phyloP scores from a whole-genome alignment of 2,329 filamentous ascomycete species.

The Ophiostoma sp. region DNA sequence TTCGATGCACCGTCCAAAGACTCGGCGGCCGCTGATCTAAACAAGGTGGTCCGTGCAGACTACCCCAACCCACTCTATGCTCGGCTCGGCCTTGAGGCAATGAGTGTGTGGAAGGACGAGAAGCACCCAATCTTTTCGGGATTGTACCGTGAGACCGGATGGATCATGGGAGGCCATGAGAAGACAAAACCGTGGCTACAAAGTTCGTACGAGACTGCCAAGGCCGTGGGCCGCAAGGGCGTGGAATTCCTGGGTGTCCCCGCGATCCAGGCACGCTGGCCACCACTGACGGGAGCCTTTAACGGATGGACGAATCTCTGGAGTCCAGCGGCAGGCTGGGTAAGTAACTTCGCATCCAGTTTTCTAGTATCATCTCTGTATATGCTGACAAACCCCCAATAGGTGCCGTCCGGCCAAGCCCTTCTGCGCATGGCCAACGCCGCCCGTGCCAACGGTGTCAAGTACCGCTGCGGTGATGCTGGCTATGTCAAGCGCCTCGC shows the following conservation, averaged over 20 bases:
- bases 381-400: background rate
- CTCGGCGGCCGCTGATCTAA: background rate
- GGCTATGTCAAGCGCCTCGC: background rate
- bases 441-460: slow-evolving; percentile 24
- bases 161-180: slow-evolving; percentile 5
- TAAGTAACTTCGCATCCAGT: no score
- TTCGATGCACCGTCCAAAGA: background rate
- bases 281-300: background rate
- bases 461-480: background rate
- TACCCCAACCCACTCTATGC: slow-evolving; percentile 1
- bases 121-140: background rate
- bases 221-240: background rate
- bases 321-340: slow-evolving; percentile 1
- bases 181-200: background rate
- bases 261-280: background rate
- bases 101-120: background rate
- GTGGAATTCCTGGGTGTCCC: background rate
- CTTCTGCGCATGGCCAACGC: slow-evolving; percentile 33
- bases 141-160: background rate
- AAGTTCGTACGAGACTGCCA: background rate
- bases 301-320: background rate
- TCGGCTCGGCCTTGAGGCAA: background rate
- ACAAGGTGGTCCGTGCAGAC: background rate
- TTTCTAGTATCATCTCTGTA: background rate
- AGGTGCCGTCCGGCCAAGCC: background rate